Percentiles rank a stretch among this genome's conserved stretches.
phyloP scores from a whole-genome alignment of 2,329 filamentous ascomycete genomes.

The Colletotrichum sidae region DNA sequence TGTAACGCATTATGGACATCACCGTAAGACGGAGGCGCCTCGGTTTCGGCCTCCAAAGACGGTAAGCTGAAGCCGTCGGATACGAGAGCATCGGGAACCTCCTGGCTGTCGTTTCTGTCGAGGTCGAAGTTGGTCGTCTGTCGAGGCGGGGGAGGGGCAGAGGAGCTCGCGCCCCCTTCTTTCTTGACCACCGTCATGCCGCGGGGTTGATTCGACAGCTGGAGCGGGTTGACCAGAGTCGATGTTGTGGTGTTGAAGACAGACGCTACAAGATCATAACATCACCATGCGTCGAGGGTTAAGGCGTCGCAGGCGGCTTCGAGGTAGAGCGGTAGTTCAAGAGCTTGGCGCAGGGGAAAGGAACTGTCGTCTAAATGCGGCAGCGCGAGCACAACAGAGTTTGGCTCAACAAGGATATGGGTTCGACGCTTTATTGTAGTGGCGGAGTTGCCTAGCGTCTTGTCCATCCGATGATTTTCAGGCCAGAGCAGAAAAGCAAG shows the following conservation, averaged over 20 bases:
- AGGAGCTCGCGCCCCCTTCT: constrained; percentile 26
- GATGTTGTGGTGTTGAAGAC: background rate
- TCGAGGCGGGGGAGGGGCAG: constrained; percentile 27
- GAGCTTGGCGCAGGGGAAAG: constrained; percentile 5
- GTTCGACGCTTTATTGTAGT: too few relatives aligned
- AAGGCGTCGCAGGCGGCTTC: background rate
- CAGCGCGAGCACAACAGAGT: constrained; percentile 1
- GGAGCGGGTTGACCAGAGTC: constrained; percentile 2
- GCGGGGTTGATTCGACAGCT: constrained; percentile 10
- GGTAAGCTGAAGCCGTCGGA: constrained; percentile 55
- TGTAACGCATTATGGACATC: constrained; percentile 66
- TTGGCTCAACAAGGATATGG: background rate
- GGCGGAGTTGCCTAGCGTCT: background rate
- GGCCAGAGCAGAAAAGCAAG: background rate
- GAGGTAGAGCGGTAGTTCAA: background rate
- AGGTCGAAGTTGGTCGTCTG: constrained; percentile 25
- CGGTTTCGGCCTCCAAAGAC: constrained; percentile 53
- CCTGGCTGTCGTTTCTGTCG: constrained; percentile 37
- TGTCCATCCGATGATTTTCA: constrained; percentile 1
- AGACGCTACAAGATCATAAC: constrained; percentile 1
- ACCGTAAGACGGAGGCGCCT: constrained; percentile 69
- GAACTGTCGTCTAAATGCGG: constrained; percentile 9
- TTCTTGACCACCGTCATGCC: constrained; percentile 34
- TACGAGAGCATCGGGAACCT: constrained; percentile 47
- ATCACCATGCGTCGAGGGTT: constrained; percentile 8